phyloP scores from a whole-genome alignment of 2,329 filamentous ascomycete species.

The Paraphoma chrysanthemicola region DNA sequence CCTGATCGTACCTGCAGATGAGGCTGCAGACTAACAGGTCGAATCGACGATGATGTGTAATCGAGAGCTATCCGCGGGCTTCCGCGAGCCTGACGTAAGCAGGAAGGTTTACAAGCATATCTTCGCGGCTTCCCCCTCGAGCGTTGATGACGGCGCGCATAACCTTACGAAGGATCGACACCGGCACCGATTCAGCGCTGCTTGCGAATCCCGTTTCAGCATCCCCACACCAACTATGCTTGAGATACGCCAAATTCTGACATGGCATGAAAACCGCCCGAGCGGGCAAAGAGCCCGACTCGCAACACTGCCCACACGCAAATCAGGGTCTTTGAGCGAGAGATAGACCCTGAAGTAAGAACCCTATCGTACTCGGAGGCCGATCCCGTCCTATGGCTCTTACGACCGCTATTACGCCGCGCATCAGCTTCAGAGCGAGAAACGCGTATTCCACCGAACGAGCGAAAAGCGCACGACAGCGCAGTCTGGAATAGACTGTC shows the following conservation, averaged over 20 bases:
- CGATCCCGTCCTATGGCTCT: background rate
- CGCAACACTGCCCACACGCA: background rate
- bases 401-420: background rate
- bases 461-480: background rate
- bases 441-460: background rate
- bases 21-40: background rate
- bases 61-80: background rate
- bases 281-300: background rate
- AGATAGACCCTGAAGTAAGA: background rate
- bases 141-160: background rate
- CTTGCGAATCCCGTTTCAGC: background rate
- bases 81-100: background rate
- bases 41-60: background rate
- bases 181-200: background rate
- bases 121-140: background rate
- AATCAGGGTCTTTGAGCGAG: background rate
- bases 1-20: background rate
- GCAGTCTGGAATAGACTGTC: background rate
- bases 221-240: background rate
- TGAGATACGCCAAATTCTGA: background rate
- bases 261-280: background rate
- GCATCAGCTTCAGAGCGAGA: background rate
- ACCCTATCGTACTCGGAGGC: background rate
- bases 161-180: background rate
- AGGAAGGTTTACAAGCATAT: background rate